Evolutionary conservation across 164 flowering plant species (phyloP), one percentile per base, ranked within the genome.

Genomic region (Berberis thunbergii): DNA sequence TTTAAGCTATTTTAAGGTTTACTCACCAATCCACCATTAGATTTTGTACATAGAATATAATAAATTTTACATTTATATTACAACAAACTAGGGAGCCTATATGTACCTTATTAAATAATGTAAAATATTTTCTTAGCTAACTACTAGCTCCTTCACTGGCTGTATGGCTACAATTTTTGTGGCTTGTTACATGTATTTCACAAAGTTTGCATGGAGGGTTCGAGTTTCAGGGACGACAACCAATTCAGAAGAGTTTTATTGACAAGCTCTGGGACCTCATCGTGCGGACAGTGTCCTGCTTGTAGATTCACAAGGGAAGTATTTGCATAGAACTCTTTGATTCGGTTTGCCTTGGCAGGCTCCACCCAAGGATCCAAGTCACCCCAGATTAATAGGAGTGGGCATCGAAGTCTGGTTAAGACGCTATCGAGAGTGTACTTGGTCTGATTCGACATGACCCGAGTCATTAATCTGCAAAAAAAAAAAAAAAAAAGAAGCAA

Each of bases 341-440:
- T 94, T 54, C 83, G 65, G 46, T 58, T 72, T 2, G 99, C 99
- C 73, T 94, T 94, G 0, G 88, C 78, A 57, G 96, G 87, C 13
- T 96, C 99, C 0, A 89, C 97, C 97, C 99, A 94, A n/a, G 99
- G 99, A 70, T 94, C 99, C 13, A 87, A 78, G 73, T 94, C 99
- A 4, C 97, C 99, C 97, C 99, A 94, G 8, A 94, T 77, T 79
- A 94, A 57, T 67, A 91, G 67, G 67, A 94, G 63, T 2, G 99
- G 99, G 73, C 99, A 94, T 4, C 86, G 72, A 40, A 94, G 86
- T 78, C 82, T 64, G 67, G 76, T 74, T 53, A 94, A 65, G 49
- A 85, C 75, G 43, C 84, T 75, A 72, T 88, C 81, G 10, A 91
- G 83, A 1, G 96, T 87, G 81, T 88, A 94, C 69, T 76, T 78